Base-by-base conservation (phyloP, 1,284 basidiomycete species). In the Coniferiporia weirii region DNA sequence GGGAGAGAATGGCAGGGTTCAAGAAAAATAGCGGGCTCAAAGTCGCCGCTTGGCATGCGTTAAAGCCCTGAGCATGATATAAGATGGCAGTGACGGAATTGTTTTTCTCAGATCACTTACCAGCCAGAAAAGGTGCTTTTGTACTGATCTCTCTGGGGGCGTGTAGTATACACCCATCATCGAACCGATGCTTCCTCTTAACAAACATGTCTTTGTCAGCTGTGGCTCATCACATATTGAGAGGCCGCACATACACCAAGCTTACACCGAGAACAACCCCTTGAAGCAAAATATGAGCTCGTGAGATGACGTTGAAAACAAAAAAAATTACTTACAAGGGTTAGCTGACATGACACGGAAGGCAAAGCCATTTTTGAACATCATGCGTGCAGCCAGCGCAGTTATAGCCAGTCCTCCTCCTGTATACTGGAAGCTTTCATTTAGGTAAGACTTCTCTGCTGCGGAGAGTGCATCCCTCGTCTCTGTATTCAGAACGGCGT, bases 11-110 rank as follows among this genome's bases (percentile, higher is more conserved):
- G 12, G 91, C 91, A 1, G 94, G 93, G 67, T 80, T 87, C 56
- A 93, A 73, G 80, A 95, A 95, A 75, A 93, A 91, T 20, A 96
- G 72, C 22, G 91, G 91, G 61, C 83, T 91, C 60, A 91, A 79
- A 2, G 89, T 91, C 4, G 89, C 89, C 13, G 91, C 91, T 76
- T 95, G 93, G 68, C 84, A 91, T 4, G 80, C 85, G 65, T 94
- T 93, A 74, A 95, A 94, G 3, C 86, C 85, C 87, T 89, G 58
- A 10, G n/a, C 20, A 53, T 17, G 47, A 56, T 46, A 51, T 13
- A 27, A 54, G 35, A n/a, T 10, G 7, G 5, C 19, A n/a, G 6
- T 40, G 27, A 27, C 5, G 27, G 27, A 27, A 27, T 35, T 2
- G 35, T 19, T 50, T 27, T 17, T 17, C 34, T 20, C 45, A 44